Conservation (phyloP, 2,329 filamentous ascomycete genomes). For the Hysterium pulicare region DNA sequence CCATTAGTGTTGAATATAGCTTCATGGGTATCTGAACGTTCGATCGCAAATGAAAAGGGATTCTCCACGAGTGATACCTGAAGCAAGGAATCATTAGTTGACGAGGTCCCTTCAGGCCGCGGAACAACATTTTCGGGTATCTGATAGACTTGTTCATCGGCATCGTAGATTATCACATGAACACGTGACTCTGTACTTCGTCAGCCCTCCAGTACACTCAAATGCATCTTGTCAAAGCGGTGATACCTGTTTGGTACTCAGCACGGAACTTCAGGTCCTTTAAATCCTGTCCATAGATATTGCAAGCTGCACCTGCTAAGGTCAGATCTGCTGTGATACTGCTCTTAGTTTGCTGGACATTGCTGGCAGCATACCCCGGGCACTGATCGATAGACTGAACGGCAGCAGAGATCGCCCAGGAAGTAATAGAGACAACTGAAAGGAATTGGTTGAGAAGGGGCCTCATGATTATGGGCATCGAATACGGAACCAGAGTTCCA, state of each 20-base stretch:
- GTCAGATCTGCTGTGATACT: constrained; percentile 65
- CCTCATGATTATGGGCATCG: too few species aligned
- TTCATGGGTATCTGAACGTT: constrained; percentile 54
- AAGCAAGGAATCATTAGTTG: constrained; percentile 42
- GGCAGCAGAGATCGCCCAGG: background rate
- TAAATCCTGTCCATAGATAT: constrained; percentile 58
- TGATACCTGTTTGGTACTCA: constrained; percentile 59
- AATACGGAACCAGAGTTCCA: too few species aligned
- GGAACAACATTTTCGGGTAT: constrained; percentile 68
- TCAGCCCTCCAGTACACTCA: too few species aligned
- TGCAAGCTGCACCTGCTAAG: constrained; percentile 64
- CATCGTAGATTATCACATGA: constrained; percentile 70
- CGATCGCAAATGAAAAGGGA: constrained; percentile 67
- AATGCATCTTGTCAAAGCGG: too few species aligned
- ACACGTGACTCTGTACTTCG: constrained; percentile 55
- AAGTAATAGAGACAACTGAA: background rate
- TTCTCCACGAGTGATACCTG: constrained; percentile 52
- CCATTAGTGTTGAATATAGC: constrained; percentile 68
- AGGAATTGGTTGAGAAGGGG: background rate
- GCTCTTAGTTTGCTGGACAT: constrained; percentile 50
- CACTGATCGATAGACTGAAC: constrained; percentile 41
- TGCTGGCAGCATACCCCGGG: constrained; percentile 64
- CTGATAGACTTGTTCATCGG: constrained; percentile 66
- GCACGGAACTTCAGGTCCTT: constrained; percentile 54
- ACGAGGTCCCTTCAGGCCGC: constrained; percentile 46